phyloP scores from a whole-genome alignment of 345 rosid species.

The Raphanus raphanistrum region DNA sequence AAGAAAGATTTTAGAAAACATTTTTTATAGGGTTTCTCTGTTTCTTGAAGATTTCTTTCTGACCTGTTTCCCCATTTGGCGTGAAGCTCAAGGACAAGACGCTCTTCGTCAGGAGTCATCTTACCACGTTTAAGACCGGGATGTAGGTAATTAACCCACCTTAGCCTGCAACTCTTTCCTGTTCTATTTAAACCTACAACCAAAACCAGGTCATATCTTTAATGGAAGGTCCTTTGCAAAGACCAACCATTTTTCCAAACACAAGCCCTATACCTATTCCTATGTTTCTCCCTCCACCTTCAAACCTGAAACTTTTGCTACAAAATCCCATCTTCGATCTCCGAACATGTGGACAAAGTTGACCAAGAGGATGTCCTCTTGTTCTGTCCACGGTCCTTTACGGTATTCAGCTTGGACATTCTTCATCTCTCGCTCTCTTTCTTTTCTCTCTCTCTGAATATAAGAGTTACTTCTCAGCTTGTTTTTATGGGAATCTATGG shows the following conservation, averaged over 20 bases:
- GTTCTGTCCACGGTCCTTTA: slow-evolving; percentile 98
- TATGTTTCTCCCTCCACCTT: slow-evolving; percentile 98
- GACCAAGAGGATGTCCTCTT: slow-evolving; percentile 78
- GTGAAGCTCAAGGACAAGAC: slow-evolving; percentile 87
- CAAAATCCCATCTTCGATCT: slow-evolving; percentile 98
- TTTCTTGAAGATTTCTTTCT: slow-evolving; percentile 15
- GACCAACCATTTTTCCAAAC: slow-evolving; percentile 49
- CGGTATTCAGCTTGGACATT: slow-evolving; percentile 69
- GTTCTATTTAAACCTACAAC: slow-evolving; percentile 97
- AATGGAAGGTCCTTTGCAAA: slow-evolving; percentile 50
- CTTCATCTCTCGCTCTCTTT: slow-evolving; percentile 43
- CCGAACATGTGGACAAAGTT: slow-evolving; percentile 91
- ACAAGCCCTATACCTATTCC: slow-evolving; percentile 65
- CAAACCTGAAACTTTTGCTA: slow-evolving; percentile 99
- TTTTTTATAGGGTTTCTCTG: slow-evolving; percentile 17
- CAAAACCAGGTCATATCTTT: slow-evolving; percentile 53
- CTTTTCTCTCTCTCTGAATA: slow-evolving; percentile 14
- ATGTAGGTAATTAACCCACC: slow-evolving; percentile 98
- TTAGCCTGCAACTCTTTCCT: slow-evolving; percentile 98
- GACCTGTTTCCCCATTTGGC: slow-evolving; percentile 97
- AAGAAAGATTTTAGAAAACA: neutral
- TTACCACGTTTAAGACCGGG: slow-evolving; percentile 98
- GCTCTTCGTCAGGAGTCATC: slow-evolving; percentile 94
- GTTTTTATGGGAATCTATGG: slow-evolving; percentile 36
- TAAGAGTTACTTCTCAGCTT: slow-evolving; percentile 23